Base-by-base conservation (phyloP, 2,329 filamentous ascomycete genomes). In the Zymoseptoria pseudotritici region DNA sequence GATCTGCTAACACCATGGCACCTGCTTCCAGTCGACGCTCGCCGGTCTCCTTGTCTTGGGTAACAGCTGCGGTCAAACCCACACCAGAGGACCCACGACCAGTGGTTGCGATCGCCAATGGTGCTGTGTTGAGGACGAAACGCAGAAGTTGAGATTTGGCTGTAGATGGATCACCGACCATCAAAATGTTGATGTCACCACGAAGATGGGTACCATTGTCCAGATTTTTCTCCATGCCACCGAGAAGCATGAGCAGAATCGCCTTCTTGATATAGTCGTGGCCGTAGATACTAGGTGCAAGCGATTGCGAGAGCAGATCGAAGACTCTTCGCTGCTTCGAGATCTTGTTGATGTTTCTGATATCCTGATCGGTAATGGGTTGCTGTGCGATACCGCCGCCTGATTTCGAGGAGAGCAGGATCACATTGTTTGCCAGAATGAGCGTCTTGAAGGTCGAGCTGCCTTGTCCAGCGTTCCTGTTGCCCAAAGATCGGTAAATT, bases 211-310 rank as follows among this genome's bases (percentile, higher is more conserved):
- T 97, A 60, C 94, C 94, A 69, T 99, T 99, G 64, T 97, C 94
- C 59, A 99, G 77, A 70, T 99, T 99, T 82, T 99, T 99, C 80
- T 99, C 94, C 83, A 96, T 91, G 60, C 94, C 94, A 70, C 94
- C 90, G 13, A 99, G 80, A 26, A 99, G 82, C 90, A 97, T 95
- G 54, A 99, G 84, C 31, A 99, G 78, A 65, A 99, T 96, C 0
- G 94, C 94, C 76, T 95, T 97, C 77, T 99, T 99, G 78, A 99
- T 95, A 73, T 97, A 89, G 70, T 95, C 92, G 70, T 99, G 94
- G 0, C 94, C 94, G 70, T 91, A 97, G 61, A 99, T 99, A 77
- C 92, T 97, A 0, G 94, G 94, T 1, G 94, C 94, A 20, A 99
- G 81, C 1, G 93, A 97, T 69, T 97, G 92, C 0, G 94, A 94